Conservation (phyloP, 2,329 filamentous ascomycete species). For the Curvularia eragrostidis region DNA sequence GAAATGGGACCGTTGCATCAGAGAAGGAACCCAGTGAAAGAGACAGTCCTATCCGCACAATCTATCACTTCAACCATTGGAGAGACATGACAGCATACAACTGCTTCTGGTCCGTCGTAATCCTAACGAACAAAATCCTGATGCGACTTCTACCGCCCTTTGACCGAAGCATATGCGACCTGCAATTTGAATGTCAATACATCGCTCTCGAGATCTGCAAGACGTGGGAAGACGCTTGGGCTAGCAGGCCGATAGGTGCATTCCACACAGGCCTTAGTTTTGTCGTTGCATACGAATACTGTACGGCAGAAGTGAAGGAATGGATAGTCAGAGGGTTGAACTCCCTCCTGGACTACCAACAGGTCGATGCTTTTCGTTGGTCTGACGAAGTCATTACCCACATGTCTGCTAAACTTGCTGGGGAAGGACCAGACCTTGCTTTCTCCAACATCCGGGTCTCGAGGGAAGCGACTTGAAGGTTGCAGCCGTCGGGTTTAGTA, state of each 20-base stretch:
- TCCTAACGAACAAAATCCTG: conserved; percentile 40
- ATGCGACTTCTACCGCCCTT: conserved; percentile 37
- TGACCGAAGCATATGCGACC: conserved; percentile 26
- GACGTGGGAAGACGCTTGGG: conserved; percentile 47
- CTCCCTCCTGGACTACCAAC: conserved; percentile 36
- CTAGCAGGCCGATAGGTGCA: conserved; percentile 41
- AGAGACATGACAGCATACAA: conserved; percentile 43
- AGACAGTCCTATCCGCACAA: conserved; percentile 28
- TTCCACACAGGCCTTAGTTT: conserved; percentile 43
- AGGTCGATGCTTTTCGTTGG: conserved; percentile 40
- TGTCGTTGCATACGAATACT: conserved; percentile 44
- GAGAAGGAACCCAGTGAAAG: conserved; percentile 30
- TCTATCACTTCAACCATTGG: conserved; percentile 42
- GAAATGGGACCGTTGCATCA: conserved; percentile 29
- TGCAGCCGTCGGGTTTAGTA: neutral
- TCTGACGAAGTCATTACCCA: conserved; percentile 32
- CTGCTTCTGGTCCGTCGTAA: conserved; percentile 43
- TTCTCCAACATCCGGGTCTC: conserved; percentile 28
- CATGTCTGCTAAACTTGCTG: conserved; percentile 38
- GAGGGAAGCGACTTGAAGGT: conserved; percentile 17
- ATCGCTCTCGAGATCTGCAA: conserved; percentile 43
- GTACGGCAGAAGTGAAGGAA: conserved; percentile 29
- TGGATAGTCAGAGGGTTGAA: conserved; percentile 42
- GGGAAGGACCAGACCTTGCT: conserved; percentile 33
- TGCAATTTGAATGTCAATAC: conserved; percentile 38